Conservation (phyloP, 2,329 filamentous ascomycete species). For the Aspergillus neotritici region DNA sequence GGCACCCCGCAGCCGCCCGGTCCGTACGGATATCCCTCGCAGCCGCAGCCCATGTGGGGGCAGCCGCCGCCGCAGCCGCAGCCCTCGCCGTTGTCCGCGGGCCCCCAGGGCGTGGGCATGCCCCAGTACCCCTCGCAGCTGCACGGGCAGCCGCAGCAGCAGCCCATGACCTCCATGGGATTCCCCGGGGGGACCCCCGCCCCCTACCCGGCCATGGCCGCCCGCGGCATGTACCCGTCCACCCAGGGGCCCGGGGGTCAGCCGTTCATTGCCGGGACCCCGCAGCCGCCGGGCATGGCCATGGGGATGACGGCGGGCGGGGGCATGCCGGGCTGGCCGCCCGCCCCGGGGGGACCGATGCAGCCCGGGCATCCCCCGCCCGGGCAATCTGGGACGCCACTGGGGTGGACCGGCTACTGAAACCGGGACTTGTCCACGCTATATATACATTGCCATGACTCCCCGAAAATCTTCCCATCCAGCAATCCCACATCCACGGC, state of each 20-base stretch:
- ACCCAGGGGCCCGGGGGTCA: slow-evolving; percentile 31
- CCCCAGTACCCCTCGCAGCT: slow-evolving; percentile 39
- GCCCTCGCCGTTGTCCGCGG: slow-evolving; percentile 47
- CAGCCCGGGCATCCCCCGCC: slow-evolving; percentile 35
- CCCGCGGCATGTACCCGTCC: slow-evolving; percentile 35
- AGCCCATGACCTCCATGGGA: slow-evolving; percentile 33
- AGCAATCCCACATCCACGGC: slow-evolving; percentile 9
- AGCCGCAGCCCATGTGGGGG: slow-evolving; percentile 65
- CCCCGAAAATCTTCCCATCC: not conserved
- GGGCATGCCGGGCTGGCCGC: slow-evolving; percentile 35
- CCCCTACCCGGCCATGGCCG: slow-evolving; percentile 30
- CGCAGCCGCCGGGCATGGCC: slow-evolving; percentile 32
- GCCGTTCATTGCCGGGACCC: slow-evolving; percentile 29
- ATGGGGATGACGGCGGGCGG: slow-evolving; percentile 33
- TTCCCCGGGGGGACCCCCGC: slow-evolving; percentile 30
- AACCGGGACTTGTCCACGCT: too few relatives aligned
- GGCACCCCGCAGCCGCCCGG: slow-evolving; percentile 40
- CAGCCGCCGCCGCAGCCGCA: slow-evolving; percentile 59
- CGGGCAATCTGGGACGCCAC: slow-evolving; percentile 33
- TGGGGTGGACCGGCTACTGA: slow-evolving; percentile 37
- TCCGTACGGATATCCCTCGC: slow-evolving; percentile 51
- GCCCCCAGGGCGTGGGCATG: slow-evolving; percentile 36
- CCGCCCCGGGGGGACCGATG: slow-evolving; percentile 30
- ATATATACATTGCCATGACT: too few relatives aligned
- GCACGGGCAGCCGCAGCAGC: slow-evolving; percentile 33